Conservation (phyloP, 2,329 filamentous ascomycete species). For the Scytalidium sp. region DNA sequence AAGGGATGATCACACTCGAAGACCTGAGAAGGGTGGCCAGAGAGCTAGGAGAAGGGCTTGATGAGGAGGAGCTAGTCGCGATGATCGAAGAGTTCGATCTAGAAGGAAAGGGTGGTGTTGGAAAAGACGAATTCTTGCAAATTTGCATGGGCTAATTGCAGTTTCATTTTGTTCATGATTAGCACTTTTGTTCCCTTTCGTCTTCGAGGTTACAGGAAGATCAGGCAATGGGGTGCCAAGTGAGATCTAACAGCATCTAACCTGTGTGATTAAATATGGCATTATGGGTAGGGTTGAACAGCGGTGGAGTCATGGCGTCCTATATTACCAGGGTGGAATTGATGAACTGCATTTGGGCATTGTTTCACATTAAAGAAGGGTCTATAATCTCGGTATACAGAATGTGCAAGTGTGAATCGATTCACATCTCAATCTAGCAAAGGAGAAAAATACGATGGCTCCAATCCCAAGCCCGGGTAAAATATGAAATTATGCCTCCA, state of each 20-base stretch:
- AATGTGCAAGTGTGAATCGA: constrained; percentile 14
- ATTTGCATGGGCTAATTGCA: constrained; percentile 31
- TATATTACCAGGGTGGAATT: too few species aligned
- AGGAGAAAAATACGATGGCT: constrained; percentile 11
- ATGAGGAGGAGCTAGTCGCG: constrained; percentile 86
- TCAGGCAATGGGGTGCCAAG: too few species aligned
- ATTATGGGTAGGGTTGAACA: constrained; percentile 1
- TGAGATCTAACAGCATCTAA: not conserved
- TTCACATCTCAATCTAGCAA: constrained; percentile 19
- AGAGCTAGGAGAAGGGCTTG: constrained; percentile 87
- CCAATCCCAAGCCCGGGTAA: constrained; percentile 9
- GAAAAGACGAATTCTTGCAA: constrained; percentile 60
- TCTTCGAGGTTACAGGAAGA: constrained; percentile 1
- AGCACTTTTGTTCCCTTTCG: not conserved
- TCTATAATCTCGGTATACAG: not conserved
- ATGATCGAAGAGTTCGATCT: constrained; percentile 99
- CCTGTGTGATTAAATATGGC: not conserved
- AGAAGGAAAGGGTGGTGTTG: constrained; percentile 81
- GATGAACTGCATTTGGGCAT: not conserved
- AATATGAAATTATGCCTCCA: not conserved
- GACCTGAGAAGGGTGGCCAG: constrained; percentile 84
- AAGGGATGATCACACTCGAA: constrained; percentile 85
- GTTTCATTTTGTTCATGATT: not conserved
- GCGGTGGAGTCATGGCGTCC: constrained; percentile 9
- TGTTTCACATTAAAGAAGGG: not conserved